Conservation (phyloP, 1,139 yeast genomes). For the Geotrichum aggregatum region DNA sequence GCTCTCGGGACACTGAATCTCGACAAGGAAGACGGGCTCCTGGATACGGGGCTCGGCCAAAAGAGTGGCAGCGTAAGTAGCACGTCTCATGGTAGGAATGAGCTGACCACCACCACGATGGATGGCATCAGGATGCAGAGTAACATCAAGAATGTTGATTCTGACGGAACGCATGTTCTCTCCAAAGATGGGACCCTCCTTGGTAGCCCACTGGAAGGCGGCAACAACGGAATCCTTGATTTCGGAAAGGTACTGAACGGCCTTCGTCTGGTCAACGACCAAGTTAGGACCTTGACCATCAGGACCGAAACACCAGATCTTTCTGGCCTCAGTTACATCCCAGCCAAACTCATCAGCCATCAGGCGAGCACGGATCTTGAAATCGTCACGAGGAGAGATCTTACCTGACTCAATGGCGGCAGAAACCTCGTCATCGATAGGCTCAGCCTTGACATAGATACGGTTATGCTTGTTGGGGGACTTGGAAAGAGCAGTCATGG, state of each 20-base stretch:
- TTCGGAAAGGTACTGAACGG: conserved; percentile 98
- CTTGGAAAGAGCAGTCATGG: conserved; percentile 95
- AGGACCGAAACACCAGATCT: conserved; percentile 99
- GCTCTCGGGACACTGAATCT: conserved; percentile 98
- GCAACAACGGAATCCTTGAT: conserved; percentile 99
- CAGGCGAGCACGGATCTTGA: conserved; percentile 98
- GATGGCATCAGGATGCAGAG: conserved; percentile 99
- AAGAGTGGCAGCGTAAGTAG: conserved; percentile 94
- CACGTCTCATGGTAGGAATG: conserved; percentile 99
- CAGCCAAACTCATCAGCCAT: conserved; percentile 99
- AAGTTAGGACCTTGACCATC: conserved; percentile 98
- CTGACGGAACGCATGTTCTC: conserved; percentile 95
- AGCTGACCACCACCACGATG: conserved; percentile 99
- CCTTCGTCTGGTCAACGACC: conserved; percentile 99
- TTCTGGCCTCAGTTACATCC: conserved; percentile 99
- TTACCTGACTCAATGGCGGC: conserved; percentile 89
- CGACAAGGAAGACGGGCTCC: conserved; percentile 99
- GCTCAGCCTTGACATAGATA: conserved; percentile 96
- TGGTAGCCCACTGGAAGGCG: conserved; percentile 99
- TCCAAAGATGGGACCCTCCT: conserved; percentile 98
- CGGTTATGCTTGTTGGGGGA: conserved; percentile 99
- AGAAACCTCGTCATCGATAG: conserved; percentile 89
- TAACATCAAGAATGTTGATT: conserved; percentile 97
- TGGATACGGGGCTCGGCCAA: conserved; percentile 98
- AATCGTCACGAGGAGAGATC: conserved; percentile 93